Evolutionary conservation across 371 early-diverging fungal species (phyloP).

Genomic region (Conidiobolus coronatus): DNA sequence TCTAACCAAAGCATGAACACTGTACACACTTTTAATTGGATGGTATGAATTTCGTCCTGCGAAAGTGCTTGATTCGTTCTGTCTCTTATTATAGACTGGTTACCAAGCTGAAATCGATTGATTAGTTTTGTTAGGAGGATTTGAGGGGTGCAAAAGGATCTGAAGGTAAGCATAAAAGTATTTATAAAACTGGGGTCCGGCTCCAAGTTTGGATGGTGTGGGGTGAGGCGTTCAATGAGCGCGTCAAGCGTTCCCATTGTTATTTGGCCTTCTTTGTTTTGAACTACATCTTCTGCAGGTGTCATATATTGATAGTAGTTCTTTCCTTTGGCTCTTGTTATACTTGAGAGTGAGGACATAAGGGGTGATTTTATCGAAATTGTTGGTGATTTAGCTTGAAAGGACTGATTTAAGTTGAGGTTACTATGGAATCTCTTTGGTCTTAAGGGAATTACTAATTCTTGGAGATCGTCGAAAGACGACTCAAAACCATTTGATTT

Average conservation of each 20-base stretch:
- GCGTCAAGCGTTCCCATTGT: conserved; percentile 69
- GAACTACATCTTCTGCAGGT: too few species aligned
- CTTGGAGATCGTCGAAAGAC: too few species aligned
- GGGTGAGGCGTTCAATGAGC: conserved; percentile 67
- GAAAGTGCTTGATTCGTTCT: conserved; percentile 34
- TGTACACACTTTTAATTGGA: conserved; percentile 12
- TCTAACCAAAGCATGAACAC: conserved; percentile 30
- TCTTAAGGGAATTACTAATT: too few species aligned
- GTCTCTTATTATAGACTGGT: conserved; percentile 31
- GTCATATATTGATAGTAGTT: too few species aligned
- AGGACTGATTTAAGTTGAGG: too few species aligned
- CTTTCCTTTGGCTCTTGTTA: too few species aligned
- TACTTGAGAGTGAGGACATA: too few species aligned
- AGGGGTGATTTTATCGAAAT: too few species aligned
- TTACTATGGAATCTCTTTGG: too few species aligned
- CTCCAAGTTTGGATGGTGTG: conserved; percentile 36
- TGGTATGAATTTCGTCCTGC: conserved; percentile 23
- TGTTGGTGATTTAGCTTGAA: too few species aligned
- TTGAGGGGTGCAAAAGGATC: conserved; percentile 44
- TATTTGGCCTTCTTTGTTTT: conserved; percentile 40
- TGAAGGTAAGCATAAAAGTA: conserved; percentile 72
- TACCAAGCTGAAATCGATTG: conserved; percentile 34
- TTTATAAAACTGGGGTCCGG: conserved; percentile 50
- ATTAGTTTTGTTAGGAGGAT: conserved; percentile 43
- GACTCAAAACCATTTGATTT: too few species aligned